phyloP scores from a whole-genome alignment of 2,329 filamentous ascomycete genomes.

The Fusarium sublunatum region DNA sequence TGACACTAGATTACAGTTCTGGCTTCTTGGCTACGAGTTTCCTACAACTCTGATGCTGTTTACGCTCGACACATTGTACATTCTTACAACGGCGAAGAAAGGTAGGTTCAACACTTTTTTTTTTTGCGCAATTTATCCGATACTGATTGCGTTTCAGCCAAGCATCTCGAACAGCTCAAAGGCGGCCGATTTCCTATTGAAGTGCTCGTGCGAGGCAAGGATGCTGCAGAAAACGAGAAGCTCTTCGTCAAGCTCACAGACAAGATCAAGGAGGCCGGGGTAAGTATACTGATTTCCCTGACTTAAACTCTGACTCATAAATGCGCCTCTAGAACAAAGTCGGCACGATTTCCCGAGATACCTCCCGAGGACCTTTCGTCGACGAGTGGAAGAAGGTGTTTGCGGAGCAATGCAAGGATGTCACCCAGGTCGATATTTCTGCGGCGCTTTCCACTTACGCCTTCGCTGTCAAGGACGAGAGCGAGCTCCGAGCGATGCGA shows the following conservation, averaged over 20 bases:
- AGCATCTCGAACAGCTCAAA: conserved; percentile 91
- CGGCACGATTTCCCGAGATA: conserved; percentile 86
- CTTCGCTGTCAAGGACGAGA: conserved; percentile 94
- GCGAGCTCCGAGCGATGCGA: conserved; percentile 91
- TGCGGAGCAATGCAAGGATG: conserved; percentile 80
- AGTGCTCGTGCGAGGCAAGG: conserved; percentile 90
- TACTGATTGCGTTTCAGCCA: conserved; percentile 69
- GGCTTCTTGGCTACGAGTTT: conserved; percentile 98
- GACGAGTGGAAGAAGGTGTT: conserved; percentile 95
- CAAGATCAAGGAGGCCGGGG: conserved; percentile 86
- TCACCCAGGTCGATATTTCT: conserved; percentile 89
- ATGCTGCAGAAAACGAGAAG: conserved; percentile 90
- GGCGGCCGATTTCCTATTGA: conserved; percentile 93
- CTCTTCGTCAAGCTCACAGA: conserved; percentile 86
- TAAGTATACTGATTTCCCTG: conserved; percentile 59
- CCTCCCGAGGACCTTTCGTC: conserved; percentile 86
- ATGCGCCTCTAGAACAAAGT: conserved; percentile 77
- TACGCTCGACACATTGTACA: conserved; percentile 86
- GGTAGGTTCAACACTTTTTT: conserved; percentile 62
- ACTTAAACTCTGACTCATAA: conserved; percentile 23
- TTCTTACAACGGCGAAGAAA: conserved; percentile 97
- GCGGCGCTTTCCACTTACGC: conserved; percentile 83
- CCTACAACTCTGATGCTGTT: conserved; percentile 94
- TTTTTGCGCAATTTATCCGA: conserved; percentile 13
- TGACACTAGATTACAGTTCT: conserved; percentile 73